These are phyloP conservation scores for Suaeda aralocaspica DNA, from an alignment of 148 eudicot species.

Conservation along the genomic window DNA sequence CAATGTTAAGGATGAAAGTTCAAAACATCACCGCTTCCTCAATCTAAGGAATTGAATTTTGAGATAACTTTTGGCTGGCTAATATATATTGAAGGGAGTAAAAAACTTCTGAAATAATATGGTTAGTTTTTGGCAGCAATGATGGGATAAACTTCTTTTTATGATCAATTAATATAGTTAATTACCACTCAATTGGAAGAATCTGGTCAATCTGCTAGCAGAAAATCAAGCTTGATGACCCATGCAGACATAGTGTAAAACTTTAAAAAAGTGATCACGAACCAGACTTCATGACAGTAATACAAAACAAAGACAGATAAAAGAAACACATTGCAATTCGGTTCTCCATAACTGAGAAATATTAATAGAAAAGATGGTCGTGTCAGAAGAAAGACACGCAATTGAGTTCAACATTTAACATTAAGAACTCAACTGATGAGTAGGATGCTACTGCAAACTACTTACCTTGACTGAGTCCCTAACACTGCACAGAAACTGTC, in stretches of 20 bases:
- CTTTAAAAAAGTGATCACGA: no score
- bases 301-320: not conserved
- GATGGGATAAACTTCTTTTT: no score
- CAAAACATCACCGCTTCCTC: not conserved
- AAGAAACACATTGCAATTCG: not conserved
- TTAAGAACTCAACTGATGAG: not conserved
- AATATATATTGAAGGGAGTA: no score
- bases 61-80: no score
- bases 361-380: not conserved
- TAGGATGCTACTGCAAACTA: not conserved
- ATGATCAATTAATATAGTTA: no score
- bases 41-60: not conserved
- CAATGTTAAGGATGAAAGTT: not conserved
- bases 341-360: not conserved
- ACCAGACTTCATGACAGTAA: no score
- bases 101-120: no score
- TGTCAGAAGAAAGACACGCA: not conserved
- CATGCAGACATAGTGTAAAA: no score
- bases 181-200: no score
- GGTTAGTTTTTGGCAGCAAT: no score
- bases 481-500: conserved; percentile 68
- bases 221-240: no score
- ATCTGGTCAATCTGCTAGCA: no score
- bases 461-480: conserved; percentile 83
- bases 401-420: not conserved